Base-by-base conservation (phyloP, 2,329 filamentous ascomycete genomes). In the Sodiomyces alkalinus region DNA sequence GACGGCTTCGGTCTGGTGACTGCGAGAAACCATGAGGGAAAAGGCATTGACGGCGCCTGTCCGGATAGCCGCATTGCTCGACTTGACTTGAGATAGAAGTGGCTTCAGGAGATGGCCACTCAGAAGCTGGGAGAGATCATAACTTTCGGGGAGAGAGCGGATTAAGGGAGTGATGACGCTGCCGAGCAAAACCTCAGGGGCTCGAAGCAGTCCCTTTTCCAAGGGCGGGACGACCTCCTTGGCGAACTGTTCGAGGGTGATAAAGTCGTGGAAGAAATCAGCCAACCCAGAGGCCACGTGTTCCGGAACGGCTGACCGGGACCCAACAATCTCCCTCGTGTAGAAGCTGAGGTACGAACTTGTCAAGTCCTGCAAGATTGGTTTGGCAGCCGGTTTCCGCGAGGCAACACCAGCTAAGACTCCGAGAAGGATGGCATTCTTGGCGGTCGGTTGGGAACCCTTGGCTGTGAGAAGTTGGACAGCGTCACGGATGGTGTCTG, bases 51-150 rank as follows among this genome's bases (percentile, higher is more conserved):
- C 55, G 7, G 81, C 80, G 15, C 83, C 85, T 36, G 68, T 68
- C 31, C 87, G 75, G 36, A 94, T 82, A 3, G 55, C 53, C 10
- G 70, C 58, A 48, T 93, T 96, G 44, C 80, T 86, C 2, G 90
- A 96, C 52, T 92, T 94, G 50, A 86, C 64, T 46, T 85, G 93
- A 22, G 83, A 75, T n/a, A 96, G 55, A 9, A 98, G 59, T 5
- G 85, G 82, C 50, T 93, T 96, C 20, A 92, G 53, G 19, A 98
- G 62, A 35, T 79, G 80, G 16, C 64, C 61, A 29, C 68, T 64
- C 12, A 96, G 61, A 4, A 80, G 56, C 20, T 73, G 68, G 7
- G 87, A 87, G 12, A 96, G 62, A 43, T 98, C 87, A 41, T 90
- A 64, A 5, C 60, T 58, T 17, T 57, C 47, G 2, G 83, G 74